Base-by-base conservation (phyloP, 2,329 filamentous ascomycete species). In the Aspergillus sp. region DNA sequence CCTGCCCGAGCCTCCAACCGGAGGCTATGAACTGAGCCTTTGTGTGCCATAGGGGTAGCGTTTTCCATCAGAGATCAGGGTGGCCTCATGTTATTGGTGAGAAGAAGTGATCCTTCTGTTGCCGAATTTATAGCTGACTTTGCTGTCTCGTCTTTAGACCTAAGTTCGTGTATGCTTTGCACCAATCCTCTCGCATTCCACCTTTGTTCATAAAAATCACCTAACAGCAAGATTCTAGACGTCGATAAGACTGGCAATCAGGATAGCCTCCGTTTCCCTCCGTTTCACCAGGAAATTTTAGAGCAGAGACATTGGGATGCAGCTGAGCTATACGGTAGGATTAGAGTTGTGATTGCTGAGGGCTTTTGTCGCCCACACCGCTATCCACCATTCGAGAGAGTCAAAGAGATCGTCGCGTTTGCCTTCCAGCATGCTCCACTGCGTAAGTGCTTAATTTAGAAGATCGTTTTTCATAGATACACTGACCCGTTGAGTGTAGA, bases 371-470 rank as follows among this genome's bases (percentile, higher is more conserved):
- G 86, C 39, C 76, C 74, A 8, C 70, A 75, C 65, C 75, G 77
- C 30, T 71, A 66, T 7, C 77, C 73, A 5, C 84, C 86, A 0
- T 86, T 90, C 64, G 87, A 91, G 67, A 81, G 86, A 42, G 79
- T 90, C 63, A 90, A 88, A 70, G 91, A 93, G 68, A 76, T 92
- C 48, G 84, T 92, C 23, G 84, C 85, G 13, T 95, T 96, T 74
- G 88, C 91, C 1, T 96, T 96, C 68, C 90, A 95, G 70, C 90
- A 95, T 79, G 92, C 90, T 36, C 91, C 92, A 1, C 77, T 90
- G 57, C 83, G 91, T 94, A 78, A 66, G 82, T 76, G 27, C 8
- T 30, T 21, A 21, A 15, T 30, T 42, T 23, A 10, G 15, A 10
- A 15, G 11, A 30, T 11, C 42, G n/a, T 8, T 19, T 19, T 42